These are phyloP conservation scores for Silene uniflora DNA, from an alignment of 148 eudicot genomes.

Conservation along the genomic window DNA sequence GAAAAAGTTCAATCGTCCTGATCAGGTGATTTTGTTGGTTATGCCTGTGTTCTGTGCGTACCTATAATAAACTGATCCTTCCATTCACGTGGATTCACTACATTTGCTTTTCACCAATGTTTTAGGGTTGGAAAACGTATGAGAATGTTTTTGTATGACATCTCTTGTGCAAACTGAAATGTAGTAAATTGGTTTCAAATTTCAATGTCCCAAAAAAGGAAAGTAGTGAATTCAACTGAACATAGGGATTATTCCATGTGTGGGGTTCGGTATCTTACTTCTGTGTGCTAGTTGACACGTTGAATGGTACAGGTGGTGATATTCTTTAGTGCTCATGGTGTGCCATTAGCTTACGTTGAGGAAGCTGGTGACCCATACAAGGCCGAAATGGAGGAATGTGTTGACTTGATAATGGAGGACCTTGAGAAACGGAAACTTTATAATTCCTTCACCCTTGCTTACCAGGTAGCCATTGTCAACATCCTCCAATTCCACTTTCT, in stretches of 20 bases:
- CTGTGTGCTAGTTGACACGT: conserved; percentile 5
- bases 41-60: neutral
- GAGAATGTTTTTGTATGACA: neutral
- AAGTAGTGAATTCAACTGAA: too few relatives aligned
- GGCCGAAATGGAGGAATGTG: conserved; percentile 99
- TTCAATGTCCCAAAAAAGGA: too few relatives aligned
- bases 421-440: conserved; percentile 59
- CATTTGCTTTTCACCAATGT: too few relatives aligned
- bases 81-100: neutral
- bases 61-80: neutral
- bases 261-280: neutral
- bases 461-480: conserved; percentile 52
- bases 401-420: conserved; percentile 93
- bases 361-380: conserved; percentile 99
- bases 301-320: conserved; percentile 65
- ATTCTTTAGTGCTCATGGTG: conserved; percentile 98
- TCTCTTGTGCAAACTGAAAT: neutral
- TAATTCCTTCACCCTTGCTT: conserved; percentile 84
- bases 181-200: neutral
- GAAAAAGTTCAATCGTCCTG: conserved; percentile 53
- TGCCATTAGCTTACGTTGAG: conserved; percentile 91
- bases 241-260: too few relatives aligned
- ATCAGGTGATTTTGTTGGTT: conserved; percentile 45
- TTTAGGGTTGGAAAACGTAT: too few relatives aligned
- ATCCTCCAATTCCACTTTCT: conserved; percentile 5